Evolutionary conservation across 2,329 filamentous ascomycete species (phyloP).

Genomic region (Nannizziopsis arthrosporioides): DNA sequence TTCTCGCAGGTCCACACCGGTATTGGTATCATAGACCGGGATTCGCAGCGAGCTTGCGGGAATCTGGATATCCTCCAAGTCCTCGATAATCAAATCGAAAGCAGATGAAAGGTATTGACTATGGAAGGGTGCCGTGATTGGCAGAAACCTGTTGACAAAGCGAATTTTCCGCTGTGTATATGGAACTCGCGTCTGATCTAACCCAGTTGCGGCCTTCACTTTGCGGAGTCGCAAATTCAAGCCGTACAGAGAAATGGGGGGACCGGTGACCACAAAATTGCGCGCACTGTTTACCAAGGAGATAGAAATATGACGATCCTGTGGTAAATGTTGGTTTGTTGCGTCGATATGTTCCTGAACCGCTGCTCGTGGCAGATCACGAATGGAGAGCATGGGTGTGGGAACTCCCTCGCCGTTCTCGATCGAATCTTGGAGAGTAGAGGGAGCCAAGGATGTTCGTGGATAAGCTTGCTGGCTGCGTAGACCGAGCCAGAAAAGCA

Average conservation of each 20-base stretch:
- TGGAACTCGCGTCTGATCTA: conserved; percentile 89
- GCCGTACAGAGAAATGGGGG: conserved; percentile 90
- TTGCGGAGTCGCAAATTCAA: conserved; percentile 90
- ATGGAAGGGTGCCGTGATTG: conserved; percentile 96
- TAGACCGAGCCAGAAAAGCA: conserved; percentile 97
- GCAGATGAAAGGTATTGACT: conserved; percentile 84
- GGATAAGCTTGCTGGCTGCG: conserved; percentile 97
- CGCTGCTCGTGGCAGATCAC: conserved; percentile 74
- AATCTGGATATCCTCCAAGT: conserved; percentile 72
- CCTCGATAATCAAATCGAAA: conserved; percentile 69
- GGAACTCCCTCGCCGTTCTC: conserved; percentile 91
- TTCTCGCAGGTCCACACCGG: conserved; percentile 68
- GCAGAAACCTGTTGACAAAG: conserved; percentile 92
- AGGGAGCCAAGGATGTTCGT: conserved; percentile 81
- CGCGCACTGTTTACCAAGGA: conserved; percentile 94
- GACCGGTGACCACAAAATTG: conserved; percentile 93
- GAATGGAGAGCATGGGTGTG: conserved; percentile 95
- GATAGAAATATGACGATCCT: conserved; percentile 86
- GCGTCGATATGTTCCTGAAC: conserved; percentile 95
- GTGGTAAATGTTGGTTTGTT: conserved; percentile 89
- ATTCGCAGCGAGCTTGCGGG: conserved; percentile 63
- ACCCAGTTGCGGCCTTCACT: conserved; percentile 91
- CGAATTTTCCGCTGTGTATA: conserved; percentile 93
- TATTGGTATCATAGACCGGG: conserved; percentile 81
- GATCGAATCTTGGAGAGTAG: conserved; percentile 79